These are phyloP conservation scores for Amaranthus hypochondriacus DNA, from an alignment of 148 eudicot species.

Conservation along the genomic window DNA sequence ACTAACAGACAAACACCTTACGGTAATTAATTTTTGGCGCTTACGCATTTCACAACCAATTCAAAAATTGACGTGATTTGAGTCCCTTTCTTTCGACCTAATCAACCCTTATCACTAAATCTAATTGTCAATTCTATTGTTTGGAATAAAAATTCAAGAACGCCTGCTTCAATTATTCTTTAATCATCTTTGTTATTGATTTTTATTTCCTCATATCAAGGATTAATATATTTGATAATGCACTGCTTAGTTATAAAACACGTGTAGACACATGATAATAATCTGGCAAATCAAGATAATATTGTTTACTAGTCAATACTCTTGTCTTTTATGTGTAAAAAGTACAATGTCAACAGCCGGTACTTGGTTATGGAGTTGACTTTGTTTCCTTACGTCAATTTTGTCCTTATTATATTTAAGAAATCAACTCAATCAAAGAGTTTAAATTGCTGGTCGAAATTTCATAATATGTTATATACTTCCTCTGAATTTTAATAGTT, in stretches of 20 bases:
- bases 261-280: not conserved
- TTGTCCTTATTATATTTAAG: not conserved
- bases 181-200: not conserved
- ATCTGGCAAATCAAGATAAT: not conserved
- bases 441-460: no score
- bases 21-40: no score
- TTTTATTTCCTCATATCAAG: not conserved
- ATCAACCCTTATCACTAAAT: constrained; percentile 20
- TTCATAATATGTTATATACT: no score
- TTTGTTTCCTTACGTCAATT: constrained; percentile 7
- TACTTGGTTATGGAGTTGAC: constrained; percentile 1
- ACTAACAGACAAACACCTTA: no score
- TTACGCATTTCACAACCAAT: not conserved
- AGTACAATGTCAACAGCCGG: not conserved
- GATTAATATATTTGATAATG: not conserved
- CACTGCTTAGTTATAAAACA: not conserved
- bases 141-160: not conserved
- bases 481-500: no score
- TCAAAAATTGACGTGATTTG: constrained; percentile 16
- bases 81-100: constrained; percentile 9
- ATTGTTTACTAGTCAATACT: not conserved
- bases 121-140: not conserved
- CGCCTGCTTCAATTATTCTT: not conserved
- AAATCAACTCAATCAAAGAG: no score
- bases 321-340: not conserved